Evolutionary conservation across 371 early-diverging fungal species (phyloP).

Genomic region (Mucor lusitanicus): DNA sequence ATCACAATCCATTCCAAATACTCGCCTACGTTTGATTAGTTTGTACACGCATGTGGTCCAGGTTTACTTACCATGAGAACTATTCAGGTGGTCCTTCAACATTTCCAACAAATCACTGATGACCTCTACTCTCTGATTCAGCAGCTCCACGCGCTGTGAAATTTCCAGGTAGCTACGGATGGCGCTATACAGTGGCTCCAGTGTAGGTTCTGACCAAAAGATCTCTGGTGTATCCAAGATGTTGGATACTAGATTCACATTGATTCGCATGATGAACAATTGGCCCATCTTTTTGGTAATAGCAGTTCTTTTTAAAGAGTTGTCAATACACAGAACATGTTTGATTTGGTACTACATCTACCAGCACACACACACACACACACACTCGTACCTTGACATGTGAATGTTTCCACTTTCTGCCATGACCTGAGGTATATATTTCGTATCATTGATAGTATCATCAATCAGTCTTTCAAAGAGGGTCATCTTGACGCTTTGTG

Average conservation of each 20-base stretch:
- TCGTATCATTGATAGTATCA: constrained; percentile 81
- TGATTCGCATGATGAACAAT: constrained; percentile 84
- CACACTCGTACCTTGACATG: constrained; percentile 57
- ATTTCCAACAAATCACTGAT: constrained; percentile 83
- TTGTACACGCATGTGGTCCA: neutral
- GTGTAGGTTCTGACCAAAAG: constrained; percentile 83
- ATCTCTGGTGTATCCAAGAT: constrained; percentile 87
- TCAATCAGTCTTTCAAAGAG: constrained; percentile 81
- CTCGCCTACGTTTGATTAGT: constrained; percentile 44
- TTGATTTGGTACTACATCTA: neutral
- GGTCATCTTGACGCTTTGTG: constrained; percentile 85
- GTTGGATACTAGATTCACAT: constrained; percentile 84
- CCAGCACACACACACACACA: neutral
- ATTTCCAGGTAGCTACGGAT: constrained; percentile 83
- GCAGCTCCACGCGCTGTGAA: constrained; percentile 54
- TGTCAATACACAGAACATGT: neutral
- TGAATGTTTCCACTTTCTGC: constrained; percentile 80
- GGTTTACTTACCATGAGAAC: constrained; percentile 46
- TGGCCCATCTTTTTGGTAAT: constrained; percentile 68
- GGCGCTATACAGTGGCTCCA: constrained; percentile 78
- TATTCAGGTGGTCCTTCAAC: constrained; percentile 79
- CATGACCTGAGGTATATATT: constrained; percentile 82
- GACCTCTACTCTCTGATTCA: constrained; percentile 61
- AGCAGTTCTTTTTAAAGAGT: constrained; percentile 39
- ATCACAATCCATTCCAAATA: constrained; percentile 85